Evolutionary conservation across 2,329 filamentous ascomycete genomes (phyloP).

Genomic region (Trematosphaeria pertusa): DNA sequence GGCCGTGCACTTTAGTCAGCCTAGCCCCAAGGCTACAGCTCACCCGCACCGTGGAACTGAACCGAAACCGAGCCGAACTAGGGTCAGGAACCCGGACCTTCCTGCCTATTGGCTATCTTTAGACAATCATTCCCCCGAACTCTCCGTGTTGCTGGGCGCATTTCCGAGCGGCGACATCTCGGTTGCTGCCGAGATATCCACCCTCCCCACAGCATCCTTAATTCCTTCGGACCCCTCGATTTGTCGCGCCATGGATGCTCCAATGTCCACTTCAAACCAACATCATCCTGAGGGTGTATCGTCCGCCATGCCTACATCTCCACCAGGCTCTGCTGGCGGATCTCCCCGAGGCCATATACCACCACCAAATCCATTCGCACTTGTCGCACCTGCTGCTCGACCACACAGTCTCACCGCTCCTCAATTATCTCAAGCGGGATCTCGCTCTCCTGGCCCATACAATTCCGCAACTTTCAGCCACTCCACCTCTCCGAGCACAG

Average conservation of each 20-base stretch:
- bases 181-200: slow-evolving; percentile 43
- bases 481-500: slow-evolving; percentile 46
- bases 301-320: slow-evolving; percentile 37
- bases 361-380: slow-evolving; percentile 40
- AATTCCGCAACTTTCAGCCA: slow-evolving; percentile 39
- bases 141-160: slow-evolving; percentile 32
- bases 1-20: slow-evolving; percentile 30
- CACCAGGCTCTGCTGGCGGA: slow-evolving; percentile 39
- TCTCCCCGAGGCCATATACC: slow-evolving; percentile 44
- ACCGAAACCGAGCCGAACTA: slow-evolving; percentile 23
- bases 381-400: slow-evolving; percentile 30
- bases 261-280: slow-evolving; percentile 20
- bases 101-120: slow-evolving; percentile 33
- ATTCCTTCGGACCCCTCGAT: slow-evolving; percentile 16
- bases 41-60: slow-evolving; percentile 18
- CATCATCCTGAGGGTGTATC: slow-evolving; percentile 18
- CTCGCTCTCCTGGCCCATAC: slow-evolving; percentile 42
- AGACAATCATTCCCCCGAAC: slow-evolving; percentile 24
- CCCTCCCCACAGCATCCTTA: slow-evolving; percentile 35
- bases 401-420: slow-evolving; percentile 37
- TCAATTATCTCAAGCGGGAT: slow-evolving; percentile 32
- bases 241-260: slow-evolving; percentile 22
- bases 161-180: slow-evolving; percentile 35
- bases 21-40: slow-evolving; percentile 14
- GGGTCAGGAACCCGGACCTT: slow-evolving; percentile 31